phyloP scores from a whole-genome alignment of 768 basidiomycete genomes.

The Leccinum olivaceopallidum region DNA sequence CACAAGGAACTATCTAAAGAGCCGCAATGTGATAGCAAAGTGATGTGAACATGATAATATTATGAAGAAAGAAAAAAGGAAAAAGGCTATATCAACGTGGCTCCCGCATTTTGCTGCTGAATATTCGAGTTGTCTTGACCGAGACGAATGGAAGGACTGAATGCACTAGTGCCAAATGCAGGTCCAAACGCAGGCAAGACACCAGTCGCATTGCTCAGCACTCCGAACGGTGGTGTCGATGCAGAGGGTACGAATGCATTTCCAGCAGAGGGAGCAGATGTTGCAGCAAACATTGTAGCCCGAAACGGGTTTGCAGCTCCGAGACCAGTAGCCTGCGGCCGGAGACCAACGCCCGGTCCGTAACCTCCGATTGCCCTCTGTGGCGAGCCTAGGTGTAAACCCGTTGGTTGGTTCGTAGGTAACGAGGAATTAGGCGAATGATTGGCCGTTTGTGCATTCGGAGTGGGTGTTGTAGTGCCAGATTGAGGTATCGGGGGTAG shows the following conservation, averaged over 20 bases:
- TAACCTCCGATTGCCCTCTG: slow-evolving; percentile 16
- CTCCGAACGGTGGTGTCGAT: slow-evolving; percentile 29
- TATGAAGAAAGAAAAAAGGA: not conserved
- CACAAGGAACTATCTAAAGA: slow-evolving; percentile 7
- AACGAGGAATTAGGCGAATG: slow-evolving; percentile 28
- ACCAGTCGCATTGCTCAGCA: slow-evolving; percentile 15
- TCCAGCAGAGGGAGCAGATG: slow-evolving; percentile 19
- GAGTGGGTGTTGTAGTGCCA: slow-evolving; percentile 46
- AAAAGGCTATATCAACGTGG: slow-evolving; percentile 48
- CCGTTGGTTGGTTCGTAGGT: slow-evolving; percentile 35
- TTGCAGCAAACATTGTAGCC: slow-evolving; percentile 54
- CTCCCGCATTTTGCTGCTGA: slow-evolving; percentile 44
- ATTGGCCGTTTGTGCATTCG: slow-evolving; percentile 11
- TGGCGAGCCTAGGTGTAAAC: slow-evolving; percentile 11
- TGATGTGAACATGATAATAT: not conserved
- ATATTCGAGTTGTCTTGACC: slow-evolving; percentile 23
- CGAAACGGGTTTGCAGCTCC: slow-evolving; percentile 64
- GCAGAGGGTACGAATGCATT: slow-evolving; percentile 22
- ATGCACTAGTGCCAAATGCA: slow-evolving; percentile 23
- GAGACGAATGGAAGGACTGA: slow-evolving; percentile 20
- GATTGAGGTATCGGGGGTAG: slow-evolving; percentile 75
- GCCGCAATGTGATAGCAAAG: not conserved
- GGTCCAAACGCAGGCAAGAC: slow-evolving; percentile 9
- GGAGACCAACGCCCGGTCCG: slow-evolving; percentile 46
- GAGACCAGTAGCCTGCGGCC: slow-evolving; percentile 63